Base-by-base conservation (phyloP, 352 stramenopile genomes). In the Phytophthora cajani region DNA sequence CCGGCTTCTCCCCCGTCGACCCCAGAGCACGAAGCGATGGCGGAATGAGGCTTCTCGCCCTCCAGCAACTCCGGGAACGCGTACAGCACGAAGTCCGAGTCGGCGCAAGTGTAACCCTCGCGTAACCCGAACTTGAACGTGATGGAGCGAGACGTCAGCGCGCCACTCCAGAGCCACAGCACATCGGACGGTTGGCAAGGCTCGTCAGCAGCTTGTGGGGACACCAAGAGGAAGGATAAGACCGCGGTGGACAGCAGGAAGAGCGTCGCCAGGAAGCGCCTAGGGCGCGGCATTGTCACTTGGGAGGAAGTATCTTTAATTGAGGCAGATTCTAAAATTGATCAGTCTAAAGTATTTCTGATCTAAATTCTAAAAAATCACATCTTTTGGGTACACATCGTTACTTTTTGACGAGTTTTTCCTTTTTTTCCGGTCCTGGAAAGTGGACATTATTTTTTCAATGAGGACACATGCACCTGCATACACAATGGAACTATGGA, bases 151-250 rank as follows among this genome's bases (percentile, higher is more conserved):
- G 85, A 79, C 49, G 85, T 84, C 44, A 94, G 68, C 38, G 84
- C 84, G 59, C 87, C 87, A 40, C 81, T 89, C 87, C 87, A 94
- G 14, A 94, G 30, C 87, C 87, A 94, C 33, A 87, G 46, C 56
- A 92, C 83, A 49, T 91, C 84, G 0, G 68, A 75, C 0, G 72
- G 67, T 44, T 74, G 65, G 33, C 85, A 93, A 21, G 49, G 9
- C 8, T 23, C 58, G 44, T 67, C 50, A 2, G 14, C 4, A 17
- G 42, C 67, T 47, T 59, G 52, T 11, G 56, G 4, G 16, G 33
- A 32, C 36, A 50, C 12, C 16, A 25, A 57, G 9, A 66, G 21
- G 21, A 62, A n/a, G 12, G 30, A 38, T 23, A 36, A 17, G 25
- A 10, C 27, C 2, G 44, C n/a, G 19, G 42, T 57, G 5, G 36